These are phyloP conservation scores for Fusarium sterilihyphosum DNA, from an alignment of 2,329 filamentous ascomycete species.

Conservation along the genomic window DNA sequence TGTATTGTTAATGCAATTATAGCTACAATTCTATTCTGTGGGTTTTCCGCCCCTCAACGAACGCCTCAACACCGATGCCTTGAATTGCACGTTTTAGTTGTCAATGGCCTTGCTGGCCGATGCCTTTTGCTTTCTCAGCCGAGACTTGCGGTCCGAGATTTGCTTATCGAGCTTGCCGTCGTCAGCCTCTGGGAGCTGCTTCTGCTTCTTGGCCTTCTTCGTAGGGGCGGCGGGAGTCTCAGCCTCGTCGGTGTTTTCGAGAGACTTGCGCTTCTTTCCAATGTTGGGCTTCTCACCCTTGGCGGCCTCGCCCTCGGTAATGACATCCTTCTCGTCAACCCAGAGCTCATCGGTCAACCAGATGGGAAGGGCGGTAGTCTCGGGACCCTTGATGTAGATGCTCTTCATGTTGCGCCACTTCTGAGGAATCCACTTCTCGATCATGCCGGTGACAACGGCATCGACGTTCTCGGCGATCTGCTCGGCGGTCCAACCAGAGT, in stretches of 20 bases:
- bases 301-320: conserved; percentile 67
- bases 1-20: conserved; percentile 34
- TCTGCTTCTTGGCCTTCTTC: conserved; percentile 51
- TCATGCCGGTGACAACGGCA: conserved; percentile 73
- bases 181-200: conserved; percentile 55
- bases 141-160: conserved; percentile 67
- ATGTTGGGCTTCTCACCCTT: conserved; percentile 63
- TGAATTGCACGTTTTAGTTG: conserved; percentile 47
- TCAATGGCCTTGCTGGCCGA: conserved; percentile 63
- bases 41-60: conserved; percentile 44
- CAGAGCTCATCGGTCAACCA: conserved; percentile 95
- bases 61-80: conserved; percentile 49
- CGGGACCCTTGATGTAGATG: conserved; percentile 89
- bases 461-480: conserved; percentile 84
- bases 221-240: conserved; percentile 54
- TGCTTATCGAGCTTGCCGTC: conserved; percentile 66
- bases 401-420: conserved; percentile 88
- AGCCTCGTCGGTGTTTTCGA: conserved; percentile 53
- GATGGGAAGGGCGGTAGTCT: conserved; percentile 89
- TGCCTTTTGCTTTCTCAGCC: conserved; percentile 68
- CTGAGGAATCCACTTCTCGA: conserved; percentile 83
- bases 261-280: conserved; percentile 72
- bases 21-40: conserved; percentile 34
- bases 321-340: conserved; percentile 78
- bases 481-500: conserved; percentile 76